Conservation (phyloP, 1,139 yeast species). For the Komagataea norvegica region DNA sequence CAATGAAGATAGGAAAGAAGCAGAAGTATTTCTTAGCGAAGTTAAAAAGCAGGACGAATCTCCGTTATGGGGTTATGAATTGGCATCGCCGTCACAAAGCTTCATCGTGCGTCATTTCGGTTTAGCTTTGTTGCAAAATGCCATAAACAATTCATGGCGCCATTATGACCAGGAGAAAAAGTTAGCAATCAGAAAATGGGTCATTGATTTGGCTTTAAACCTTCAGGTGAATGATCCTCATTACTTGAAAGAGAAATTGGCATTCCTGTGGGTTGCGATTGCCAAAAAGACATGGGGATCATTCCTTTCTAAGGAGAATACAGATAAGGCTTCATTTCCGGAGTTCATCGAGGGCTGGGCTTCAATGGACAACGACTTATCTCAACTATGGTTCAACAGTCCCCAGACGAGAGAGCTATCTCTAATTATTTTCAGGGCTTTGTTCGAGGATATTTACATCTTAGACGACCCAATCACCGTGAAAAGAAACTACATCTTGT, state of each 20-base stretch:
- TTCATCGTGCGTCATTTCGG: constrained; percentile 88
- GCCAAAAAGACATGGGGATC: constrained; percentile 95
- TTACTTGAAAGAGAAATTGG: constrained; percentile 83
- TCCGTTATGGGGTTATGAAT: constrained; percentile 89
- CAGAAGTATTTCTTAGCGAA: constrained; percentile 69
- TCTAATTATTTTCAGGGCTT: constrained; percentile 70
- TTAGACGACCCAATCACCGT: constrained; percentile 89
- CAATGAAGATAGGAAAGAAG: constrained; percentile 60
- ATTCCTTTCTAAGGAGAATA: constrained; percentile 32
- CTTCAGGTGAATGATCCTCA: constrained; percentile 72
- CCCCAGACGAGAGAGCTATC: constrained; percentile 68
- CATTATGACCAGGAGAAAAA: constrained; percentile 60
- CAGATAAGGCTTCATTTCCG: constrained; percentile 31
- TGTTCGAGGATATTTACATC: constrained; percentile 91
- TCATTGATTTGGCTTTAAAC: constrained; percentile 66
- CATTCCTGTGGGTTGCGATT: constrained; percentile 85
- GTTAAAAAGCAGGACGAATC: constrained; percentile 77
- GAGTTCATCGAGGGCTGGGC: constrained; percentile 75
- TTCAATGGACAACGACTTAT: constrained; percentile 76
- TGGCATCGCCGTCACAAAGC: constrained; percentile 62
- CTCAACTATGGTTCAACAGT: constrained; percentile 67
- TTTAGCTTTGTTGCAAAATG: constrained; percentile 67
- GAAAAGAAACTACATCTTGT: constrained; percentile 69
- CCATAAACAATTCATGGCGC: constrained; percentile 55
- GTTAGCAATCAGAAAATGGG: constrained; percentile 75